Conservation (phyloP, 108 stramenopile species). For the Skeletonema costatum region DNA sequence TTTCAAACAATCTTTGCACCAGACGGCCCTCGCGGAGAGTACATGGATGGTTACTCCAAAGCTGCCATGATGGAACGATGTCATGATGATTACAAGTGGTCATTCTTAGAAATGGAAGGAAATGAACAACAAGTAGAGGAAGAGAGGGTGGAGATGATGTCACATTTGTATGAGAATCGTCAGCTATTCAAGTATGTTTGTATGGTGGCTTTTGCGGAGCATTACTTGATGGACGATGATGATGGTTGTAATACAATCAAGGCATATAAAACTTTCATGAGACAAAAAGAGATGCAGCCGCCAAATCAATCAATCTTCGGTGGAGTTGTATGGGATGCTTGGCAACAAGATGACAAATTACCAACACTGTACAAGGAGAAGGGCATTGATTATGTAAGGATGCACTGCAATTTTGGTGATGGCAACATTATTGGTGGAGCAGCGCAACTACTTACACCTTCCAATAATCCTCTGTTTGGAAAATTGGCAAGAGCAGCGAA, state of each 20-base stretch:
- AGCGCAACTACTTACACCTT: background rate
- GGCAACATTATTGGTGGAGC: background rate
- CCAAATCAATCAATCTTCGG: slow-evolving; percentile 8
- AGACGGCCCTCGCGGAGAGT: background rate
- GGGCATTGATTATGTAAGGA: slow-evolving; percentile 19
- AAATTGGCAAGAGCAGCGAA: background rate
- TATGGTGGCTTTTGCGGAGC: slow-evolving; percentile 34
- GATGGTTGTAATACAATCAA: background rate
- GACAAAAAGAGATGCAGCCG: background rate
- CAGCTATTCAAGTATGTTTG: slow-evolving; percentile 1
- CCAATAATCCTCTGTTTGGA: slow-evolving; percentile 3
- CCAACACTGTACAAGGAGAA: background rate
- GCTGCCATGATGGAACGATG: slow-evolving; percentile 5
- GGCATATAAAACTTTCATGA: background rate
- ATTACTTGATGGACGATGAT: slow-evolving; percentile 12
- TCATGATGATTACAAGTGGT: slow-evolving; percentile 2
- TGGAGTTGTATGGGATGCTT: background rate
- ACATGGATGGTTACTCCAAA: slow-evolving; percentile 11
- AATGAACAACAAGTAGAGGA: background rate
- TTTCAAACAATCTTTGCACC: background rate
- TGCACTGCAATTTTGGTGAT: slow-evolving; percentile 2
- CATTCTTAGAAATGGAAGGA: background rate
- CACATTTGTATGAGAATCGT: slow-evolving; percentile 16
- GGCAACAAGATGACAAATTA: background rate
- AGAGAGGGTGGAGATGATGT: slow-evolving; percentile 23